Conservation (phyloP, 257 asterid genomes). For the Solanum chiquidenum region DNA sequence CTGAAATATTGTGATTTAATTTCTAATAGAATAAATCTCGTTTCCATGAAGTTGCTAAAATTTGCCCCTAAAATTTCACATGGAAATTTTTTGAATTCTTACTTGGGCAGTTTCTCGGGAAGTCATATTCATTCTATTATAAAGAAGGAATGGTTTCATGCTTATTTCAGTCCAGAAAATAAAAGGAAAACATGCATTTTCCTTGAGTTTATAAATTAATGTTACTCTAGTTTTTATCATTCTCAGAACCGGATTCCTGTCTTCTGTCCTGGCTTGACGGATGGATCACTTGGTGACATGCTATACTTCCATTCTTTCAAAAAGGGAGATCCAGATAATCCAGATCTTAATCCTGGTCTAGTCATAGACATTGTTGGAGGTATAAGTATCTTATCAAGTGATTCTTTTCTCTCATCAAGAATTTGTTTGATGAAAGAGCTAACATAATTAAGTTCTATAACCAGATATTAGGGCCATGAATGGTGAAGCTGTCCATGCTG, state of each 20-base stretch:
- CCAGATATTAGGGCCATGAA: slow-evolving; percentile 87
- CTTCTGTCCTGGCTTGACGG: slow-evolving; percentile 89
- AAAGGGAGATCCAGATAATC: slow-evolving; percentile 4
- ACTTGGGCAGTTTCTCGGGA: too few species aligned
- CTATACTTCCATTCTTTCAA: slow-evolving; percentile 69
- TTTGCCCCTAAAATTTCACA: too few species aligned
- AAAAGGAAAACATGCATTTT: too few species aligned
- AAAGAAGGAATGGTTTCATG: too few species aligned
- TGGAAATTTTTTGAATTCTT: too few species aligned
- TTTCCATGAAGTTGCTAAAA: too few species aligned
- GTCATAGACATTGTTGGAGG: slow-evolving; percentile 85
- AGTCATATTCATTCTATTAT: too few species aligned
- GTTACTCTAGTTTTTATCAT: too few species aligned
- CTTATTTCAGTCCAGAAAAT: too few species aligned
- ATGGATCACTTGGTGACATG: slow-evolving; percentile 96
- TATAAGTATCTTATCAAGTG: slow-evolving; percentile 2
- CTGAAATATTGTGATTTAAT: background rate
- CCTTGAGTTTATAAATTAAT: too few species aligned
- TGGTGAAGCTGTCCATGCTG: slow-evolving; percentile 77
- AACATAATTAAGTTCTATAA: background rate
- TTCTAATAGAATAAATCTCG: background rate
- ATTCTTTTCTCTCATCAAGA: background rate
- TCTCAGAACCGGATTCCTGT: slow-evolving; percentile 76
- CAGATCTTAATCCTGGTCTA: slow-evolving; percentile 57
- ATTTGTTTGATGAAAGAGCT: background rate